Evolutionary conservation across 495 filamentous ascomycete species (phyloP).

Genomic region (Penicillium dipodomyicola): DNA sequence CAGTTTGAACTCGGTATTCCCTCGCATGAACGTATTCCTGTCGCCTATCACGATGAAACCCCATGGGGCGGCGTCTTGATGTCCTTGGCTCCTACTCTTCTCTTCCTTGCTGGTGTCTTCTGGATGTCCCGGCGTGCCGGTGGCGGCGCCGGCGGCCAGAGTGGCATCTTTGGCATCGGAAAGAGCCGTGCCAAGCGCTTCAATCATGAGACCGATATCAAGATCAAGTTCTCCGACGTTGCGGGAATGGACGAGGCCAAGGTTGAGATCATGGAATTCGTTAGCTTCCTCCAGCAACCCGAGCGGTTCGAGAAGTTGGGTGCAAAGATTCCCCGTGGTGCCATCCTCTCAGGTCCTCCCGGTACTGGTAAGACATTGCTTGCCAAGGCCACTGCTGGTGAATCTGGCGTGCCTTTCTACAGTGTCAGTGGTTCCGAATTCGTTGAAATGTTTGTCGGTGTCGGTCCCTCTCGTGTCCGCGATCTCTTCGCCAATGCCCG

Average conservation of each 20-base stretch:
- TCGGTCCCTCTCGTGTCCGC: constrained; percentile 90
- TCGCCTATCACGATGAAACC: constrained; percentile 78
- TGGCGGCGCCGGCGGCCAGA: constrained; percentile 61
- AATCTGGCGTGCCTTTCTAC: constrained; percentile 97
- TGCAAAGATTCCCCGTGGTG: constrained; percentile 95
- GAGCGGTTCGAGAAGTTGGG: constrained; percentile 88
- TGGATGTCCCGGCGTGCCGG: constrained; percentile 68
- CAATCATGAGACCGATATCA: constrained; percentile 93
- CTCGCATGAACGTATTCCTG: constrained; percentile 78
- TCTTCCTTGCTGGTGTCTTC: constrained; percentile 77
- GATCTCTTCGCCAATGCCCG: constrained; percentile 93
- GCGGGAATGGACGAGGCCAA: constrained; percentile 99
- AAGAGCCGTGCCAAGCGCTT: constrained; percentile 95
- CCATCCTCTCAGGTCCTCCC: constrained; percentile 92
- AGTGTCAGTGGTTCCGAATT: constrained; percentile 98
- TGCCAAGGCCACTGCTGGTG: constrained; percentile 95
- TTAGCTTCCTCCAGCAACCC: constrained; percentile 89
- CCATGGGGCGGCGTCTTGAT: constrained; percentile 60
- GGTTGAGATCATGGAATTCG: constrained; percentile 98
- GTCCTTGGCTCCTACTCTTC: constrained; percentile 80
- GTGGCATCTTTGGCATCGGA: constrained; percentile 90
- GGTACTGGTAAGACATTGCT: constrained; percentile 98
- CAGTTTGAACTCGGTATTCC: constrained; percentile 86
- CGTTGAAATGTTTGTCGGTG: constrained; percentile 99
- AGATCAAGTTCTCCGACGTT: constrained; percentile 94